Base-by-base conservation (phyloP, 106 monocot genomes). In the Acanthochlamys bracteata region DNA sequence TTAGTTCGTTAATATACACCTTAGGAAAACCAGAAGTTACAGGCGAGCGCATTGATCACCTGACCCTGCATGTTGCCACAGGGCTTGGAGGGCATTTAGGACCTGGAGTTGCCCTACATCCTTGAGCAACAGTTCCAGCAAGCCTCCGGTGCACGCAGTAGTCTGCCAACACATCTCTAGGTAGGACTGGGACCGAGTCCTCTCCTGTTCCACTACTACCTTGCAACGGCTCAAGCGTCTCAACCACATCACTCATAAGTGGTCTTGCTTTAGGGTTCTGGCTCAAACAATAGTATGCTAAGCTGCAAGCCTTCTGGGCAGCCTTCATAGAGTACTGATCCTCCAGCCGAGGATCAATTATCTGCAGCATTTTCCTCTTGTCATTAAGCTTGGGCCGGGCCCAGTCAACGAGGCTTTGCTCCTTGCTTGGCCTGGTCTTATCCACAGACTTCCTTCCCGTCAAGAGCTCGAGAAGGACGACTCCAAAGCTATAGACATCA, bases 351-450 rank as follows among this genome's bases (percentile, higher is more conserved):
- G 84, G 92, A 47, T 92, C 92, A 14, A 92, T 80, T 54, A 92
- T 73, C 61, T 88, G 88, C 10, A 92, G 79, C 33, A 88, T 63
- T 66, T 78, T 87, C 46, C 84, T 71, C 71, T 92, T 92, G 82
- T 92, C 92, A 24, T 79, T 92, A 27, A 92, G 84, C 61, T 84
- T 87, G 16, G 84, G 88, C 4, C 77, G 86, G n/a, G 87, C 92
- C 92, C 92, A 92, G 59, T 92, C 88, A 6, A 92, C 92, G 60
- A 92, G 53, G 70, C 84, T 88, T 60, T 92, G 92, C 65, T 92
- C 92, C 77, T 77, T 88, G 73, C 79, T 76, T 14, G 92, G 92
- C 0, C 88, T 75, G 21, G 82, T 79, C 69, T 92, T 92, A 79
- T 92, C 92, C 7, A 92, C 82, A 7, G 92, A 87, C 53, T 67